These are phyloP conservation scores for Pittosporum tobira DNA, from an alignment of 129 eudicot genomes.

Conservation along the genomic window DNA sequence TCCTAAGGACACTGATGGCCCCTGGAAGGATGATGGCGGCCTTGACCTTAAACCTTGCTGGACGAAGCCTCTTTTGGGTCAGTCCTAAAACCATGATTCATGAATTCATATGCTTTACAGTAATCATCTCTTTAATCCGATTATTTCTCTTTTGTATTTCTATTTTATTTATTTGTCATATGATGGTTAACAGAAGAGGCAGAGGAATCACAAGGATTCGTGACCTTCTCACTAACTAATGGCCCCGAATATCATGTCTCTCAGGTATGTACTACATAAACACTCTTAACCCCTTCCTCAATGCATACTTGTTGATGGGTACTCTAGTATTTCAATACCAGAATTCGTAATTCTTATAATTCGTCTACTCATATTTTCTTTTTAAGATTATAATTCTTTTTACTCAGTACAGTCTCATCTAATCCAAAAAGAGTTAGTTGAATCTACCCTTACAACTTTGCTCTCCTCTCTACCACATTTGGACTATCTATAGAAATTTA, in stretches of 20 bases:
- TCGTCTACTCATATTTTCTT: neutral
- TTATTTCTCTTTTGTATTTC: neutral
- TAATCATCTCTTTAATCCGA: neutral
- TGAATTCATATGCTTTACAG: too few relatives aligned
- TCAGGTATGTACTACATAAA: too few relatives aligned
- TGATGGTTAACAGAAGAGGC: constrained; percentile 37
- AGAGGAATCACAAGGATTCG: constrained; percentile 59
- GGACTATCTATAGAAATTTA: neutral
- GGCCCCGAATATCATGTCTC: constrained; percentile 98
- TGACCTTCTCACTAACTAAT: constrained; percentile 85
- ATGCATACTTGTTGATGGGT: too few relatives aligned
- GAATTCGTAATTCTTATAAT: neutral
- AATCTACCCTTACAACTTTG: too few relatives aligned
- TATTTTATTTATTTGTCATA: constrained; percentile 7
- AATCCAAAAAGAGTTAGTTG: too few relatives aligned
- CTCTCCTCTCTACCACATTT: neutral
- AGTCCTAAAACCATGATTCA: too few relatives aligned
- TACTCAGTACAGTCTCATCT: too few relatives aligned
- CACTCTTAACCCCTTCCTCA: too few relatives aligned
- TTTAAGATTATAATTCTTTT: too few relatives aligned
- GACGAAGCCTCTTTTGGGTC: constrained; percentile 62
- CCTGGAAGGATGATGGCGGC: constrained; percentile 55
- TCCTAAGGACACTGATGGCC: constrained; percentile 31
- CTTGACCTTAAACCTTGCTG: constrained; percentile 61
- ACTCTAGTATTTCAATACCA: neutral